A percentile compares a stretch with the other conserved stretches of the same genome.
These are phyloP conservation scores for Russula olivacea DNA, from an alignment of 768 basidiomycete genomes.

Conservation along the genomic window DNA sequence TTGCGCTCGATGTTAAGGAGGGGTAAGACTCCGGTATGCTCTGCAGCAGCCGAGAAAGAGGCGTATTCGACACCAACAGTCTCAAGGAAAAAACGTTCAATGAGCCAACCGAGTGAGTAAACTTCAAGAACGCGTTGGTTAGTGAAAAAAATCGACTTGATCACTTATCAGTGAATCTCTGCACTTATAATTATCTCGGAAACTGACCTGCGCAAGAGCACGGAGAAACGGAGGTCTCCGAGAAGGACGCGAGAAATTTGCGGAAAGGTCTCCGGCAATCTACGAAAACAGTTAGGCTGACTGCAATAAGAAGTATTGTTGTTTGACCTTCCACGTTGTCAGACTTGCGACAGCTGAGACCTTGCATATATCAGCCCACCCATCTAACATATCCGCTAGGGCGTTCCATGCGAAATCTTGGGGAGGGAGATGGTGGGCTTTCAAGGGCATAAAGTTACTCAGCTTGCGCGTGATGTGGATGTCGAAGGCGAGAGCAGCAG, in stretches of 20 bases:
- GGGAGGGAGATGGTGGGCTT: slow-evolving; percentile 48
- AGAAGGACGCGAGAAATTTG: slow-evolving; percentile 41
- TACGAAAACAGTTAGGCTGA: slow-evolving; percentile 20
- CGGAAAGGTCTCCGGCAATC: slow-evolving; percentile 47
- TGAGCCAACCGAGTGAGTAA: slow-evolving; percentile 58
- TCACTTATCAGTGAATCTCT: slow-evolving; percentile 7
- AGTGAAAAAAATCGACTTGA: slow-evolving; percentile 8
- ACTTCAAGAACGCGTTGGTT: slow-evolving; percentile 9
- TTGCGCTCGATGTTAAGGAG: slow-evolving; percentile 39
- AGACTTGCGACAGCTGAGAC: slow-evolving; percentile 43
- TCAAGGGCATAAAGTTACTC: slow-evolving; percentile 61
- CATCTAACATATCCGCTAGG: slow-evolving; percentile 46
- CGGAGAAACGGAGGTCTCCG: slow-evolving; percentile 52
- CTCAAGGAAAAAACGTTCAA: slow-evolving; percentile 45
- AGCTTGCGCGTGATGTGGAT: slow-evolving; percentile 61
- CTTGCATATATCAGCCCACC: slow-evolving; percentile 47
- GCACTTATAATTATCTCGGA: slow-evolving; percentile 10
- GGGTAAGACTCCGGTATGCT: slow-evolving; percentile 33
- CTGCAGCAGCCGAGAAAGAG: slow-evolving; percentile 38
- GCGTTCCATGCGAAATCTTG: slow-evolving; percentile 48
- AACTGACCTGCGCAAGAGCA: slow-evolving; percentile 54
- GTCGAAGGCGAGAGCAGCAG: slow-evolving; percentile 54
- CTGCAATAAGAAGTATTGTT: not conserved
- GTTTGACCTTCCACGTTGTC: slow-evolving; percentile 57
- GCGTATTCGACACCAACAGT: slow-evolving; percentile 50